Conservation (phyloP, 2,329 filamentous ascomycete genomes). For the Monosporascus sp. region DNA sequence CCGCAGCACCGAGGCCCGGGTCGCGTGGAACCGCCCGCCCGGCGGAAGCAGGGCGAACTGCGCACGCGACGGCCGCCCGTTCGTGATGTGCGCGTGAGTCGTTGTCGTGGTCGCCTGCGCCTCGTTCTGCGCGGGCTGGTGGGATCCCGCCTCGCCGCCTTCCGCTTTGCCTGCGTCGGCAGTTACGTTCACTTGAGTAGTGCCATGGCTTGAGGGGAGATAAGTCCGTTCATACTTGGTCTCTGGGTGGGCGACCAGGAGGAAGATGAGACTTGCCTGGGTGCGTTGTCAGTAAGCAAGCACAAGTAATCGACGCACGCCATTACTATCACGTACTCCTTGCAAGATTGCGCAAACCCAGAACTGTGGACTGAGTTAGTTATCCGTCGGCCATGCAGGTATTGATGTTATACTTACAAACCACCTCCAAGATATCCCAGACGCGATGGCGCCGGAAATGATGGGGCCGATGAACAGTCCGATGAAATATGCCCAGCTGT, state of each 20-base stretch:
- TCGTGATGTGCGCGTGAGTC: constrained; percentile 4
- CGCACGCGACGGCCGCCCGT: constrained; percentile 12
- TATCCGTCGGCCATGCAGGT: background rate
- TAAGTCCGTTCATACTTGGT: constrained; percentile 24
- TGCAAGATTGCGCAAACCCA: constrained; percentile 29
- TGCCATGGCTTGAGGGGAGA: background rate
- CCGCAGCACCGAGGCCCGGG: constrained; percentile 11
- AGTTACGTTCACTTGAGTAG: background rate
- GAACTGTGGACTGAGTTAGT: constrained; percentile 13
- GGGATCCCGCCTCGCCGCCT: background rate
- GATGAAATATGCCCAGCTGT: constrained; percentile 27
- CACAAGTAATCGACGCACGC: background rate
- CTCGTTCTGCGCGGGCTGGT: constrained; percentile 5
- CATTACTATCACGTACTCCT: constrained; percentile 9
- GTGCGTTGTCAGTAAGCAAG: constrained; percentile 1
- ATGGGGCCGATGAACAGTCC: constrained; percentile 29
- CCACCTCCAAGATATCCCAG: constrained; percentile 25
- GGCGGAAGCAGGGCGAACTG: constrained; percentile 23
- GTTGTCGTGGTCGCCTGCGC: constrained; percentile 1
- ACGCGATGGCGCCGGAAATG: constrained; percentile 27
- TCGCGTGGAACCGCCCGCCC: constrained; percentile 14
- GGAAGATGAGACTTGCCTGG: constrained; percentile 20
- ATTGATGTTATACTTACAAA: constrained; percentile 18
- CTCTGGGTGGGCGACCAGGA: constrained; percentile 22
- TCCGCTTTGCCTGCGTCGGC: constrained; percentile 4